Conservation (phyloP, 139 green algal genomes). For the Chlamydomonas sphaeroides region DNA sequence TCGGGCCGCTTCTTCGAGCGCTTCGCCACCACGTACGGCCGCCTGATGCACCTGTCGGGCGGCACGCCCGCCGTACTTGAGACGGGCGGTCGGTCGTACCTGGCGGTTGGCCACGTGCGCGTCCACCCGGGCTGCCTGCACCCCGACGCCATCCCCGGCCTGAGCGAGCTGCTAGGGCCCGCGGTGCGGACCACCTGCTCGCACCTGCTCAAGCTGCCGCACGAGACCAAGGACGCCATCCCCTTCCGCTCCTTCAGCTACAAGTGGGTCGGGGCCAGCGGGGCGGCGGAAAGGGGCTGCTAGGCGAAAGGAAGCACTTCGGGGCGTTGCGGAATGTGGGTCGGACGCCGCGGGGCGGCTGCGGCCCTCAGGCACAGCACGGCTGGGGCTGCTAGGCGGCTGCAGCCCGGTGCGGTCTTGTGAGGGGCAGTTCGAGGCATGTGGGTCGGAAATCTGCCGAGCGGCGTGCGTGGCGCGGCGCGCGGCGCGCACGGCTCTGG, state of each 20-base stretch:
- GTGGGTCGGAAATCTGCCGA: no score
- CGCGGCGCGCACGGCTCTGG: no score
- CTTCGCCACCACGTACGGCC: not conserved
- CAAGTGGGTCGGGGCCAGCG: no score
- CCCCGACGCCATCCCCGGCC: conserved; percentile 19
- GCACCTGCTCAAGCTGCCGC: conserved; percentile 21
- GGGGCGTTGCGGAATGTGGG: no score
- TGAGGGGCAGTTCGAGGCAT: no score
- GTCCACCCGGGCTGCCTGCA: conserved; percentile 30
- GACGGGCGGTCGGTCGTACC: not conserved
- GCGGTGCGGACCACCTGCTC: conserved; percentile 2
- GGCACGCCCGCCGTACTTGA: conserved; percentile 26
- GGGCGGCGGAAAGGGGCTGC: no score
- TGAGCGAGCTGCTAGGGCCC: not conserved
- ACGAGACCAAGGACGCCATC: not conserved
- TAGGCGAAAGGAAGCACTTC: no score
- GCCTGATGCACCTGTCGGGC: conserved; percentile 7
- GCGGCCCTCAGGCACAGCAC: no score
- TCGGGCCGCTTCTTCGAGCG: not conserved
- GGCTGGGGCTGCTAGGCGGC: no score
- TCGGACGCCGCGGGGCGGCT: no score
- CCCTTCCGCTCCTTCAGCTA: conserved; percentile 26
- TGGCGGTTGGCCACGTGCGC: conserved; percentile 30
- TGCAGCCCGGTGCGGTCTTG: no score
- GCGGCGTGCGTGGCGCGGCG: no score